Base-by-base conservation (phyloP, 148 eudicot species). In the Limonium bicolor region DNA sequence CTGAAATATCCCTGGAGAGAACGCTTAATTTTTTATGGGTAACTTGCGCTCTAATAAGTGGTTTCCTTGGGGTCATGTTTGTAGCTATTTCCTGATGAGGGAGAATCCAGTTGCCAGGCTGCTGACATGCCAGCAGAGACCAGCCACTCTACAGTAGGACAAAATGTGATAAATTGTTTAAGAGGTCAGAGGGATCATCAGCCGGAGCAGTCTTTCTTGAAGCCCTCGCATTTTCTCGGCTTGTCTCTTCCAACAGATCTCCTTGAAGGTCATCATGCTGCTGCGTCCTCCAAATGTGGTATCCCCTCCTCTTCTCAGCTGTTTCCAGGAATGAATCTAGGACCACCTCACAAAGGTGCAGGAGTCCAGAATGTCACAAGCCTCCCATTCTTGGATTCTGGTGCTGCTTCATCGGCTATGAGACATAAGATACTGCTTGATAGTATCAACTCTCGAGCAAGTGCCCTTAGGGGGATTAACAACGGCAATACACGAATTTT, bases 41-140 rank as follows among this genome's bases (percentile, higher is more conserved):
- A n/a, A n/a, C 18, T 52, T 32, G n/a, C 27, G 26, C 21, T 36
- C 18, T 43, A 24, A 54, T 21, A 35, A 16, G 18, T 58, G 27
- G 1, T 18, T 27, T 13, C 6, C 6, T n/a, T 50, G 54, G n/a
- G 52, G 48, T 8, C 17, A 35, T 43, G 9, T 9, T 49, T 62
- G 46, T 75, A 68, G 78, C 46, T 71, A 25, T 68, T 71, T 46
- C 32, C 70, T 2, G 78, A 68, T 50, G 66, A 59, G n/a, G n/a
- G 27, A 54, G 29, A n/a, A 25, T 25, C 19, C 29, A 23, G n/a
- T n/a, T n/a, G n/a, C n/a, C n/a, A n/a, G n/a, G n/a, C n/a, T n/a
- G n/a, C n/a, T n/a, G n/a, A n/a, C n/a, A n/a, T n/a, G n/a, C n/a
- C n/a, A n/a, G n/a, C n/a, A n/a, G n/a, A n/a, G n/a, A n/a, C n/a